Base-by-base conservation (phyloP, 768 basidiomycete genomes). In the Termitomyces sp. region DNA sequence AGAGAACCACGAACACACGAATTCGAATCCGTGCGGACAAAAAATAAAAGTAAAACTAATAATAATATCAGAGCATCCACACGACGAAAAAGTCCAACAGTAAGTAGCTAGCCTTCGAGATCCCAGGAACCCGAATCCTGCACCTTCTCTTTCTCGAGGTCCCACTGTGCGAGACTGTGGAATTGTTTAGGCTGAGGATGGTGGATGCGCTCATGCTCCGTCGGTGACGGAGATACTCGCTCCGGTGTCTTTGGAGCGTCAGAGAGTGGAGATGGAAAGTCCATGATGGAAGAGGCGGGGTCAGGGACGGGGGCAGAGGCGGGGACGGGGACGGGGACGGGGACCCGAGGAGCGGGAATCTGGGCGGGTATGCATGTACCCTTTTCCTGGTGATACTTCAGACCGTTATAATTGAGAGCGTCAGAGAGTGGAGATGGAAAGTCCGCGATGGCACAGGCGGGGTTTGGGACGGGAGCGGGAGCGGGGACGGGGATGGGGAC, bases 381-480 rank as follows among this genome's bases (percentile, higher is more conserved):
- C 62, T 83, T 86, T 61, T 84, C 81, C 48, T 83, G 67, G 60
- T 87, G 85, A 60, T 88, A 86, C 64, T 84, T 84, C 43, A 86
- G 70, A 10, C 86, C 85, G 58, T 85, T 86, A 7, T 82, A 77
- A 65, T 84, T 86, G 39, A 85, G 75, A 22, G 15, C 13, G 41
- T 15, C 41, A 23, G 13, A 0, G 29, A n/a, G n/a, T 13, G 3
- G 40, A 7, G 15, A 6, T 13, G 7, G 13, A 0, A 13, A 13
- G 16, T 11, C 5, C 39, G 13, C n/a, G n/a, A n/a, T n/a, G n/a
- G n/a, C n/a, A n/a, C n/a, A n/a, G n/a, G n/a, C n/a, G n/a, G n/a
- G n/a, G n/a, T n/a, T n/a, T n/a, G n/a, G n/a, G 29, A 9, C 29
- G 29, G 9, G 9, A 29, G 29, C 9, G 36, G 6, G 7, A n/a